Evolutionary conservation across 1,284 basidiomycete genomes (phyloP).

Genomic region (Somion occarium): DNA sequence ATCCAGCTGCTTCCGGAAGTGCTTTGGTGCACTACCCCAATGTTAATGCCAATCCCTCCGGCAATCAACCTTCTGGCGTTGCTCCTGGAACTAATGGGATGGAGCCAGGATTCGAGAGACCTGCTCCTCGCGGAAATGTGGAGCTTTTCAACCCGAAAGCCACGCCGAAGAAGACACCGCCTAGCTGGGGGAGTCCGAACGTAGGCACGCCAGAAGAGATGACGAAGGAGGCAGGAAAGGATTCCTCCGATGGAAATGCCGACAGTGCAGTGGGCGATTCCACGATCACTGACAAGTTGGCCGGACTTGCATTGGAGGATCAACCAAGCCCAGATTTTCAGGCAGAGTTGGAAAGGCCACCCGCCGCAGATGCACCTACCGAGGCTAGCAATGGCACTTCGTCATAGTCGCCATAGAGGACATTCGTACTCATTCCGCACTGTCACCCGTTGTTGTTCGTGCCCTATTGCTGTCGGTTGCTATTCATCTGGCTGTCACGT

Average conservation of each 20-base stretch:
- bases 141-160: constrained; percentile 55
- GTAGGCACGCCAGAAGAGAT: constrained; percentile 7
- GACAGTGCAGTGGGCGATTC: not conserved
- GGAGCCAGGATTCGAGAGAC: constrained; percentile 46
- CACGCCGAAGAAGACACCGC: constrained; percentile 4
- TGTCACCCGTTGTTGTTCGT: constrained; percentile 4
- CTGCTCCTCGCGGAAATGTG: constrained; percentile 40
- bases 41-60: constrained; percentile 14
- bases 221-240: not conserved
- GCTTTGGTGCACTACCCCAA: constrained; percentile 36
- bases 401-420: not conserved
- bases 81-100: constrained; percentile 25
- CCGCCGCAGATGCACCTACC: not conserved
- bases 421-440: not conserved
- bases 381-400: not conserved
- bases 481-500: constrained; percentile 17
- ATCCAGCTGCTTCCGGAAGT: constrained; percentile 22
- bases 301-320: constrained; percentile 1
- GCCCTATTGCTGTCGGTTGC: constrained; percentile 13
- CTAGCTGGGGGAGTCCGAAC: not conserved
- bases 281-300: constrained; percentile 2
- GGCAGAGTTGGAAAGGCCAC: not conserved
- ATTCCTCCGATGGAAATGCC: not conserved
- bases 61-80: constrained; percentile 2
- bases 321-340: not conserved